Percentiles rank a stretch among this genome's conserved stretches.
phyloP scores from a whole-genome alignment of 2,329 filamentous ascomycete genomes.

The Thielaviopsis euricoi region DNA sequence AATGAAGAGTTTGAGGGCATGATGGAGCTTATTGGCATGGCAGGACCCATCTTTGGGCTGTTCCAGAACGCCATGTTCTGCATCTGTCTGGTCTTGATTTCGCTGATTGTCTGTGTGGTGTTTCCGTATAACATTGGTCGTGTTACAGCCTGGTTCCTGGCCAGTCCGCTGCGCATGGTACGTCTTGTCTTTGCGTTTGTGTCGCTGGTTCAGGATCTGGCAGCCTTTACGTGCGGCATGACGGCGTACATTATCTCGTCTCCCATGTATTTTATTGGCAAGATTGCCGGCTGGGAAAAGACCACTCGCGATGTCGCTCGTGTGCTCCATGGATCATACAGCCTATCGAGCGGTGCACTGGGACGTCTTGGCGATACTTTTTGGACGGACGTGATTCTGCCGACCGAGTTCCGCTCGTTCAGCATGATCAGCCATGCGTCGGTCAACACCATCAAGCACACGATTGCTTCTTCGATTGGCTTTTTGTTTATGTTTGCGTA shows the following conservation, averaged over 20 bases:
- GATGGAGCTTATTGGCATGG: conserved; percentile 90
- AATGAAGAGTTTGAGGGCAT: conserved; percentile 93
- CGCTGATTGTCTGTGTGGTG: conserved; percentile 73
- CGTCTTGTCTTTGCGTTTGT: conserved; percentile 54
- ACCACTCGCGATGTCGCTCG: conserved; percentile 13
- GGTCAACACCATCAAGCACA: conserved; percentile 40
- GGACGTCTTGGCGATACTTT: background rate
- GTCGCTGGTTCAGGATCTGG: conserved; percentile 64
- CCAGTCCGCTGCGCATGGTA: conserved; percentile 63
- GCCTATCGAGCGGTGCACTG: background rate
- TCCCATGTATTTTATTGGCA: conserved; percentile 8
- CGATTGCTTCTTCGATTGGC: background rate
- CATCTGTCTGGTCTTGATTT: conserved; percentile 72
- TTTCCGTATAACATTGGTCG: conserved; percentile 87
- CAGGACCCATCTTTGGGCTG: conserved; percentile 74
- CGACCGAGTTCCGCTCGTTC: conserved; percentile 54
- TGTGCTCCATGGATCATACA: background rate
- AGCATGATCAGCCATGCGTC: conserved; percentile 61
- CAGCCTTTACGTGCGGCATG: conserved; percentile 47
- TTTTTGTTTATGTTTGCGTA: background rate
- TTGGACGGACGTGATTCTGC: background rate
- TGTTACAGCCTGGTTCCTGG: conserved; percentile 60
- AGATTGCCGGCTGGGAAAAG: conserved; percentile 12
- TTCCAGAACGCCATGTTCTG: conserved; percentile 95
- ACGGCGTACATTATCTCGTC: conserved; percentile 1